Conservation (phyloP, 169 alveolate genomes). For the Plasmodium billcollinsi region DNA sequence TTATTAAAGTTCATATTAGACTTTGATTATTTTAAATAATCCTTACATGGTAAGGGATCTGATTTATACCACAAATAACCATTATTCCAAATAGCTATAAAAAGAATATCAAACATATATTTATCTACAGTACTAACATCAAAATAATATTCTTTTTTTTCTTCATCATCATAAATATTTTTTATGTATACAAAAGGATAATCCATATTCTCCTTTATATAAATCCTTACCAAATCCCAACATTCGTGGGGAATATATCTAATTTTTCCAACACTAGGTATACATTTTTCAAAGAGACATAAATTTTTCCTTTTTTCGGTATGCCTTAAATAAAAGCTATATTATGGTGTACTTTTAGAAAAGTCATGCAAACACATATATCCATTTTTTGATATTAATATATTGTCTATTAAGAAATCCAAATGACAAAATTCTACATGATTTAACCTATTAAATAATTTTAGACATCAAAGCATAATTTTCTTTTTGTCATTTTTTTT, state of each 20-base stretch:
- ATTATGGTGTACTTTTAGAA: constrained; percentile 85
- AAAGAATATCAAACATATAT: constrained; percentile 69
- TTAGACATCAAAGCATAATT: constrained; percentile 76
- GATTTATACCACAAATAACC: constrained; percentile 86
- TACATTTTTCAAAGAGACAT: constrained; percentile 83
- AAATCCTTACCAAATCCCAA: constrained; percentile 81
- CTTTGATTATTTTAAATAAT: constrained; percentile 47
- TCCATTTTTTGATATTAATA: constrained; percentile 78
- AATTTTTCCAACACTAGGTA: constrained; percentile 87
- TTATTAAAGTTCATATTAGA: constrained; percentile 58
- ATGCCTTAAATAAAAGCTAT: constrained; percentile 77
- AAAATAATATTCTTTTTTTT: constrained; percentile 79
- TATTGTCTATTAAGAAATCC: constrained; percentile 87
- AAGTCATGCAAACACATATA: constrained; percentile 85
- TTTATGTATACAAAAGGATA: constrained; percentile 16
- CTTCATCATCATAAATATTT: constrained; percentile 29
- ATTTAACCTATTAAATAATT: constrained; percentile 79
- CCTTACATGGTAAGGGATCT: constrained; percentile 81
- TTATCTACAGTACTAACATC: constrained; percentile 85
- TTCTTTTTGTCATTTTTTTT: constrained; percentile 79
- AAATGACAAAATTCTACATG: constrained; percentile 84
- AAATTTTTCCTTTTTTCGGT: constrained; percentile 70
- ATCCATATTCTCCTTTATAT: constrained; percentile 62
- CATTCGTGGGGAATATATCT: constrained; percentile 90
- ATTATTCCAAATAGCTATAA: constrained; percentile 86